A percentile compares a stretch with the other conserved stretches of the same genome.
These are phyloP conservation scores for Trichoderma brevicompactum DNA, from an alignment of 2,329 filamentous ascomycete genomes.

Conservation along the genomic window DNA sequence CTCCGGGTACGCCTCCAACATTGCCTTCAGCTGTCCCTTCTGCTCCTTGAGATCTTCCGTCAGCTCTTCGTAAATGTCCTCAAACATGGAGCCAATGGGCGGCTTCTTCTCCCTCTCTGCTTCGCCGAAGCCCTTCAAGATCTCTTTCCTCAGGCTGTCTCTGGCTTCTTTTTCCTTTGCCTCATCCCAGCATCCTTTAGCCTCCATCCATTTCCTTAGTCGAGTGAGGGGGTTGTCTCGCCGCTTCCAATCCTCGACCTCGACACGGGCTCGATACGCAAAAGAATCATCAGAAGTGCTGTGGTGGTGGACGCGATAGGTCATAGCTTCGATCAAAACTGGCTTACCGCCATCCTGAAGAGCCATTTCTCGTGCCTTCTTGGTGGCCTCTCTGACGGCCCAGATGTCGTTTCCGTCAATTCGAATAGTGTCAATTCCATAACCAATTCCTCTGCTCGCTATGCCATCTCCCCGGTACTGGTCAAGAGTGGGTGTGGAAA, in stretches of 20 bases:
- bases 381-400: constrained; percentile 80
- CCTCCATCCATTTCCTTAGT: constrained; percentile 88
- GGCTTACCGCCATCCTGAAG: constrained; percentile 80
- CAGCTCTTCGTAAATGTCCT: constrained; percentile 86
- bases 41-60: constrained; percentile 79
- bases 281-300: constrained; percentile 97
- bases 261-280: constrained; percentile 88
- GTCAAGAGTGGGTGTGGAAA: constrained; percentile 85
- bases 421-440: constrained; percentile 91
- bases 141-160: constrained; percentile 68
- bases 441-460: constrained; percentile 81
- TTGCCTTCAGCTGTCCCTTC: constrained; percentile 70
- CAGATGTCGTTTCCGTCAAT: constrained; percentile 96
- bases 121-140: constrained; percentile 81
- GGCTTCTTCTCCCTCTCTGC: constrained; percentile 84
- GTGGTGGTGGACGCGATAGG: constrained; percentile 96
- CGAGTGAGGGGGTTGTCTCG: constrained; percentile 87
- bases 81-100: constrained; percentile 72
- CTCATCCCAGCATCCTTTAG: constrained; percentile 82
- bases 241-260: constrained; percentile 95
- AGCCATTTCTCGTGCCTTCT: constrained; percentile 75
- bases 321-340: constrained; percentile 92
- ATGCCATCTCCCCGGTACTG: constrained; percentile 93
- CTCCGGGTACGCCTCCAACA: constrained; percentile 83
- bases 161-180: constrained; percentile 75